Evolutionary conservation across 495 filamentous ascomycete species (phyloP).

Genomic region (Saxispiralis lemnorum): DNA sequence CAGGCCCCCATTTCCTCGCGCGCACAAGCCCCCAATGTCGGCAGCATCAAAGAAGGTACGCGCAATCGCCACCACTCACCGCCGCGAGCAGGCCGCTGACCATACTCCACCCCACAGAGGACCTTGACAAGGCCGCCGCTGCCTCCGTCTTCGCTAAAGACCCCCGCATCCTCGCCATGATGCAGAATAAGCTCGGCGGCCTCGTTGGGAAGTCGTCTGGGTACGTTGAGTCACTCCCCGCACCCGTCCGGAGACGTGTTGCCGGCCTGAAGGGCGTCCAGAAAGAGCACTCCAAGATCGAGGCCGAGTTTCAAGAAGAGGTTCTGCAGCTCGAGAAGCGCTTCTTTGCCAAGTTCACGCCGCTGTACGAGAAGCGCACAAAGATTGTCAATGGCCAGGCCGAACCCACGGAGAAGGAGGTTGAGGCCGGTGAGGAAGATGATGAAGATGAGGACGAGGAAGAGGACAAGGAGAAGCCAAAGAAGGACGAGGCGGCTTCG

Average conservation of each 20-base stretch:
- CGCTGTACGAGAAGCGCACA: slow-evolving; percentile 87
- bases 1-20: slow-evolving; percentile 96
- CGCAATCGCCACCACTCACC: slow-evolving; percentile 17
- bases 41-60: slow-evolving; percentile 94
- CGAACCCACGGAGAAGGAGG: slow-evolving; percentile 73
- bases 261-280: slow-evolving; percentile 92
- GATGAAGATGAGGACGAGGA: slow-evolving; percentile 51
- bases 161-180: slow-evolving; percentile 83
- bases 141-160: slow-evolving; percentile 88
- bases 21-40: slow-evolving; percentile 82
- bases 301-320: slow-evolving; percentile 95
- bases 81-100: neutral
- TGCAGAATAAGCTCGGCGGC: slow-evolving; percentile 83
- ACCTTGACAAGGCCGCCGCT: slow-evolving; percentile 68
- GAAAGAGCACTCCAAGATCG: slow-evolving; percentile 94
- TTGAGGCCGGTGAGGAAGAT: slow-evolving; percentile 70
- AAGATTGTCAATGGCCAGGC: slow-evolving; percentile 74
- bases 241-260: slow-evolving; percentile 76
- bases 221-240: slow-evolving; percentile 89
- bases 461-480: slow-evolving; percentile 23
- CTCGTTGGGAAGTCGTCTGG: slow-evolving; percentile 91
- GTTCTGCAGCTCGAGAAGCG: slow-evolving; percentile 96
- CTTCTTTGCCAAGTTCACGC: slow-evolving; percentile 96
- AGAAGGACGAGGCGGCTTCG: slow-evolving; percentile 34
- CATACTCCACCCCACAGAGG: slow-evolving; percentile 40